These are phyloP conservation scores for Cercospora brassicicola DNA, from an alignment of 2,329 filamentous ascomycete species.

Conservation along the genomic window DNA sequence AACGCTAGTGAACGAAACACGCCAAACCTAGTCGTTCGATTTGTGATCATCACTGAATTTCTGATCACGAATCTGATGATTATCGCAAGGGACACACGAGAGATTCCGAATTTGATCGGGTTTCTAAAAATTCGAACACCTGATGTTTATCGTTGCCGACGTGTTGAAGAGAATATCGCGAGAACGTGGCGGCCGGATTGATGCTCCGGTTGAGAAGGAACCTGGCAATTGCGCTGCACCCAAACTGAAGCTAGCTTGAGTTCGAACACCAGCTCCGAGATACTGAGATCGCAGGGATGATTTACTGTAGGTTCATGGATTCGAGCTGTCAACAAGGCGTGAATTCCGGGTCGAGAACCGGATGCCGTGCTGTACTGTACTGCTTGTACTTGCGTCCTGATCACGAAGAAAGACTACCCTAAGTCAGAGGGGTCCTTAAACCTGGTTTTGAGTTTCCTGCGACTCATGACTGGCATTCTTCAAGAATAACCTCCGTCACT, in stretches of 20 bases:
- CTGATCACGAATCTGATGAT: neutral
- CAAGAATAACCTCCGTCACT: neutral
- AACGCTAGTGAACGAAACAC: neutral
- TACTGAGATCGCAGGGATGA: neutral
- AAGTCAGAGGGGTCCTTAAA: neutral
- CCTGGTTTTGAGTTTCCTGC: neutral
- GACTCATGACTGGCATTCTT: neutral
- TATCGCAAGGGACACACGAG: neutral
- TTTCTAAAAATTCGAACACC: neutral
- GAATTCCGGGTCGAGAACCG: neutral
- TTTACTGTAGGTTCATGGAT: neutral
- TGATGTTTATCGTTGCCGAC: neutral
- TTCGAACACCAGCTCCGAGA: neutral
- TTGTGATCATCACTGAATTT: neutral
- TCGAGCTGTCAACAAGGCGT: neutral
- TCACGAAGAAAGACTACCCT: neutral
- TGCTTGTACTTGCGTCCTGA: neutral
- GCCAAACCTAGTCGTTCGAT: neutral
- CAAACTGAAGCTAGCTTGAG: neutral
- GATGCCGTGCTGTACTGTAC: neutral
- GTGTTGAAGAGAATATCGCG: neutral
- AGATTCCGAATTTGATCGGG: neutral
- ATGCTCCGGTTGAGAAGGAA: neutral
- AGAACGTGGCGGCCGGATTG: neutral
- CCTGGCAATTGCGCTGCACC: neutral